Conservation (phyloP, 305 asterid species). For the Rubia tinctorum region DNA sequence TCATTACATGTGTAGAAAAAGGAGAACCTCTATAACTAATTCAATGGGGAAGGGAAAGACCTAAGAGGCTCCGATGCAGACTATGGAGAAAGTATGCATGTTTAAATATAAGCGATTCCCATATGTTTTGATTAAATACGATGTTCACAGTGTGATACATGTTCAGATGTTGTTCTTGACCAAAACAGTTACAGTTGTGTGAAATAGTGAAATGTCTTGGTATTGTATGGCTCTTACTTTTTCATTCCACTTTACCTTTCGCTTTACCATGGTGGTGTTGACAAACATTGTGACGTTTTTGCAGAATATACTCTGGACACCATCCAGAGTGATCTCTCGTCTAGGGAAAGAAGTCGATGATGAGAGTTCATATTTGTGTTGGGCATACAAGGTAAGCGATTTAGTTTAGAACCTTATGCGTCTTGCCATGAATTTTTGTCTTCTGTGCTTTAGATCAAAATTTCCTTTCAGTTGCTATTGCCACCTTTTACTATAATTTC, state of each 20-base stretch:
- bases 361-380: conserved; percentile 81
- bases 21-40: neutral
- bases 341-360: conserved; percentile 82
- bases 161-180: neutral
- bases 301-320: conserved; percentile 84
- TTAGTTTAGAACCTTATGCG: neutral
- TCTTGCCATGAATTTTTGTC: neutral
- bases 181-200: neutral
- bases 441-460: neutral
- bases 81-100: neutral
- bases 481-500: neutral
- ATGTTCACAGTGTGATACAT: too few relatives aligned
- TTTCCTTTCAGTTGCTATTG: neutral
- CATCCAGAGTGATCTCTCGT: conserved; percentile 89
- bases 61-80: neutral
- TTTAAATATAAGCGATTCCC: neutral
- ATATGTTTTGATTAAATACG: neutral
- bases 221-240: neutral
- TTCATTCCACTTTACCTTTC: neutral
- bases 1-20: neutral
- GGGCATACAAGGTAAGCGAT: conserved; percentile 73
- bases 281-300: conserved; percentile 2
- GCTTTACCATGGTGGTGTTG: conserved; percentile 4
- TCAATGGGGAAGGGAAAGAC: neutral
- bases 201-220: neutral